These are phyloP conservation scores for Digitaria exilis DNA, from an alignment of 202 grass and related monocot species.

Conservation along the genomic window DNA sequence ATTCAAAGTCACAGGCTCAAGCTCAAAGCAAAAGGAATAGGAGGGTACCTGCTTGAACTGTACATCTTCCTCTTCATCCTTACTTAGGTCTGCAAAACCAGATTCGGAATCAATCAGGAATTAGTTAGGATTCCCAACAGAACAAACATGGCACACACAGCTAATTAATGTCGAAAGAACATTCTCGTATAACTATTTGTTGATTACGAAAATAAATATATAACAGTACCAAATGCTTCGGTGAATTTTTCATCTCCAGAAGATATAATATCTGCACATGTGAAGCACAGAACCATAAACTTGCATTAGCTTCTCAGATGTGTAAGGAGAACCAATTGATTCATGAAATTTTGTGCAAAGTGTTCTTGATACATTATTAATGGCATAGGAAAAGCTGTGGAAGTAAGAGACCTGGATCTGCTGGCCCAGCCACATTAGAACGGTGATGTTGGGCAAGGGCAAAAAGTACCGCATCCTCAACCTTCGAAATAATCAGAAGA, in stretches of 20 bases:
- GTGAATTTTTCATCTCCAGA: conserved; percentile 73
- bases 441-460: conserved; percentile 65
- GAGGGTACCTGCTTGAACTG: conserved; percentile 80
- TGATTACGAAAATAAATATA: conserved; percentile 17
- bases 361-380: conserved; percentile 10
- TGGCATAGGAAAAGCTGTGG: conserved; percentile 11
- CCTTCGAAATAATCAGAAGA: conserved; percentile 53
- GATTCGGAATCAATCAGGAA: conserved; percentile 25
- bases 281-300: conserved; percentile 21
- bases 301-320: conserved; percentile 25
- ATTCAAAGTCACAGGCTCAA: neutral
- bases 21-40: neutral
- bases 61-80: conserved; percentile 92
- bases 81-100: conserved; percentile 70
- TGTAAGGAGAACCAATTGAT: conserved; percentile 5
- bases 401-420: conserved; percentile 53
- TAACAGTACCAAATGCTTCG: conserved; percentile 79
- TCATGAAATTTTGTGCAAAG: neutral
- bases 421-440: conserved; percentile 58
- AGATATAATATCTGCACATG: conserved; percentile 71
- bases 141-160: neutral
- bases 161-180: conserved; percentile 25
- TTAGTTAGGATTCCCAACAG: neutral
- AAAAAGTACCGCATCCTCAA: conserved; percentile 92
- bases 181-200: conserved; percentile 7